Base-by-base conservation (phyloP, 495 filamentous ascomycete species). In the Penicillium argentinense region DNA sequence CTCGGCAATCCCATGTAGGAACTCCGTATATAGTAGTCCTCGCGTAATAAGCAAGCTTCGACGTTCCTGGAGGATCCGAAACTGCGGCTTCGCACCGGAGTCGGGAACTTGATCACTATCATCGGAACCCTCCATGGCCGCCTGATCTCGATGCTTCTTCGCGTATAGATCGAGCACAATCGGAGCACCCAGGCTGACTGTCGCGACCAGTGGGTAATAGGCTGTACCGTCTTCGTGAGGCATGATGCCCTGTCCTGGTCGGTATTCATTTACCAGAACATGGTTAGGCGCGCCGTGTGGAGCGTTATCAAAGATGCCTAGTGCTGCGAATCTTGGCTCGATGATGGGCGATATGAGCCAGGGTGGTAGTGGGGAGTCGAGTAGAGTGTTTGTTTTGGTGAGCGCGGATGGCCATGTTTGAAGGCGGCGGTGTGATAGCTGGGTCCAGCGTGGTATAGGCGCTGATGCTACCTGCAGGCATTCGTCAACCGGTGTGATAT, bases 201-300 rank as follows among this genome's bases (percentile, higher is more conserved):
- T 97, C 30, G 88, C 91, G 3, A 97, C 92, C 21, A 95, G 78
- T 2, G 87, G 86, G 53, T 86, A 74, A 60, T 98, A 98, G 1
- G 92, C 90, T 1, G 76, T 63, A 1, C 93, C 93, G 58, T 98
- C 93, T 68, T 98, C 91, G 60, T 98, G 93, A 42, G 91, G 82
- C 87, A 97, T 92, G 49, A 97, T 98, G 5, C 93, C 93, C 53
- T 96, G 86, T 1, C 88, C 89, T 0, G 88, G 83, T 1, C 66
- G 68, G 66, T 98, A 98, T 66, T 97, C 91, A 57, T 98, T 98
- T 29, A 97, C 79, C 13, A 98, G 75, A 36, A 93, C 87, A 72
- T 98, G 93, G 50, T 98, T 98, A 23, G 92, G 90, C 3, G 66
- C 72, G 8, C 67, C 47, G 54, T 97, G 91, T 19, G 91, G 88